Conservation (phyloP, 495 filamentous ascomycete genomes). For the Jackrogersella multiformis region DNA sequence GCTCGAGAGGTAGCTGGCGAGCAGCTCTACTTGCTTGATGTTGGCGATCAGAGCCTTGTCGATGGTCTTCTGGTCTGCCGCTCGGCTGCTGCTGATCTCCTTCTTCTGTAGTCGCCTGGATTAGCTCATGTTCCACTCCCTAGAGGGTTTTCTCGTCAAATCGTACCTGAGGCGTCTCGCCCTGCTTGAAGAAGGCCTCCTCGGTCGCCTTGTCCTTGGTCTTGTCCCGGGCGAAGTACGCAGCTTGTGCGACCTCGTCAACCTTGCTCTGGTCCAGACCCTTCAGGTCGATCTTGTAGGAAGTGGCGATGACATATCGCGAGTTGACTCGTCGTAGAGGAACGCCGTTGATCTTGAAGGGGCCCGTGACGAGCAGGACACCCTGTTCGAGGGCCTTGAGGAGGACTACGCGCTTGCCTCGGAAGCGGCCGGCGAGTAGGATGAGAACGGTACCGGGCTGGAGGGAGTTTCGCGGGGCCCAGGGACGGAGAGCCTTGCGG, state of each 20-base stretch:
- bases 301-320: conserved; percentile 98
- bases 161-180: conserved; percentile 94
- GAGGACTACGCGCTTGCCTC: conserved; percentile 98
- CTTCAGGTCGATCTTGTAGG: conserved; percentile 82
- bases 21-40: conserved; percentile 95
- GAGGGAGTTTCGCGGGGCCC: conserved; percentile 85
- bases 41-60: conserved; percentile 89
- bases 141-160: conserved; percentile 1
- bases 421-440: conserved; percentile 99
- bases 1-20: conserved; percentile 87
- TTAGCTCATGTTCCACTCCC: conserved; percentile 38
- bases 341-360: conserved; percentile 99
- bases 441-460: conserved; percentile 94
- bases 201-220: conserved; percentile 85
- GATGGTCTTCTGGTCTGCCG: conserved; percentile 95
- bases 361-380: conserved; percentile 97
- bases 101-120: conserved; percentile 79
- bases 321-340: conserved; percentile 97
- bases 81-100: conserved; percentile 85
- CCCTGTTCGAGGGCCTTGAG: conserved; percentile 96
- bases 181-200: conserved; percentile 99
- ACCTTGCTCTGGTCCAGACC: conserved; percentile 84
- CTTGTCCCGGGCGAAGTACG: conserved; percentile 98
- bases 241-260: conserved; percentile 81
- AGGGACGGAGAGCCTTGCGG: conserved; percentile 90